Conservation (phyloP, 2,329 filamentous ascomycete genomes). For the Colletotrichum sp. region DNA sequence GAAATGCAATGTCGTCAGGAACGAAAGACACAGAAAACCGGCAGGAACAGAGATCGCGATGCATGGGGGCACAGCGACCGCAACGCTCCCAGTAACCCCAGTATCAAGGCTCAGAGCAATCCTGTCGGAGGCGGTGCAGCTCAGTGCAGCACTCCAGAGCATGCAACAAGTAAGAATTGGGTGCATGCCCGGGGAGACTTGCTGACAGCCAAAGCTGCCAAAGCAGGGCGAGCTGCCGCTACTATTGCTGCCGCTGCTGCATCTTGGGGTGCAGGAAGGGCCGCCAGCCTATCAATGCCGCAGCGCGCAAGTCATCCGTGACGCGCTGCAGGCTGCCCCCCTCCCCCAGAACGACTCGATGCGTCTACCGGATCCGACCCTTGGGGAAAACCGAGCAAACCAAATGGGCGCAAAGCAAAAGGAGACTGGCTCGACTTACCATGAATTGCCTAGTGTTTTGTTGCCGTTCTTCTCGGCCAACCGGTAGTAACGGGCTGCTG, state of each 20-base stretch:
- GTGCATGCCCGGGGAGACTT: slow-evolving; percentile 1
- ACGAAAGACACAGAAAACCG: neutral
- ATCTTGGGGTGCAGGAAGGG: neutral
- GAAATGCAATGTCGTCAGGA: neutral
- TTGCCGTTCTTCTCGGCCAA: slow-evolving; percentile 87
- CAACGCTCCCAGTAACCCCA: neutral
- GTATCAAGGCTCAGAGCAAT: neutral
- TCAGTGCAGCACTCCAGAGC: neutral
- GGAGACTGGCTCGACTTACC: slow-evolving; percentile 66
- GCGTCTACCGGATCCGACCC: neutral
- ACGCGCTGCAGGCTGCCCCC: slow-evolving; percentile 23
- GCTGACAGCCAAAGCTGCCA: neutral
- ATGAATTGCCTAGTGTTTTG: slow-evolving; percentile 92
- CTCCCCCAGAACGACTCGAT: neutral
- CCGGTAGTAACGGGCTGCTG: slow-evolving; percentile 88
- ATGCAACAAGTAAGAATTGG: neutral
- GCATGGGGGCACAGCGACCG: neutral
- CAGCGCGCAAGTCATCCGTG: slow-evolving; percentile 31
- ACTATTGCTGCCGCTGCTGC: neutral
- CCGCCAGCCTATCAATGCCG: slow-evolving; percentile 38
- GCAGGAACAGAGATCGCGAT: neutral
- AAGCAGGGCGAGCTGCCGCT: slow-evolving; percentile 12
- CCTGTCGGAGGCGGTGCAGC: neutral
- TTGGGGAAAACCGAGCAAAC: slow-evolving; percentile 11
- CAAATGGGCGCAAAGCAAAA: slow-evolving; percentile 13